Base-by-base conservation (phyloP, 768 basidiomycete genomes). In the Fomitopsis serialis region DNA sequence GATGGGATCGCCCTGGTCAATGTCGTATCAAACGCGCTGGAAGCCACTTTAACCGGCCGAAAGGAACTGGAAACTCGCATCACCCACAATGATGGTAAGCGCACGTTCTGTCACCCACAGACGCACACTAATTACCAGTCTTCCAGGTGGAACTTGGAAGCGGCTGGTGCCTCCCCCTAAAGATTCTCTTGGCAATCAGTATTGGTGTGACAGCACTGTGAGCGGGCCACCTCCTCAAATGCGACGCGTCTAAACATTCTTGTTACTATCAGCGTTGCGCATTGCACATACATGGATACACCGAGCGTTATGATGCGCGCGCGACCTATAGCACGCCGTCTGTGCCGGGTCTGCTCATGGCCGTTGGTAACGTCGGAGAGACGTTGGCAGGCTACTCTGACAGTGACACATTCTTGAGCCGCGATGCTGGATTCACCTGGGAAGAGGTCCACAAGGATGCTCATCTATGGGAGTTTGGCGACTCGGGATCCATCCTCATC, bases 371-470 rank as follows among this genome's bases (percentile, higher is more conserved):
- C 61, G 95, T 99, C 13, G 97, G 97, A 37, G 87, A 92, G 57
- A 65, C 72, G 1, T 80, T 99, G 1, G 84, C 81, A 0, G 73
- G 84, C 0, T 99, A 99, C 71, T 78, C 75, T 3, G 89, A 98
- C 27, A 85, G 86, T 55, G 96, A 98, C 67, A 97, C 94, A 2
- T 98, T 97, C 85, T 78, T 98, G 40, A 92, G 91, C 52, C 91
- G 97, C 3, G 92, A 99, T 61, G 97, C 84, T 2, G 97, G 97
- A 9, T 97, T 97, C 71, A 93, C 91, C 0, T 99, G 97, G 97
- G 84, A 97, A 66, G 97, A 99, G 71, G 87, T 99, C 0, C 94
- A 94, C 74, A 99, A 99, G 67, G 95, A 96, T 59, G 96, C 97
- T 0, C 89, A 98, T 65, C 77, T 98, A 36, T 99, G 92, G 93